These are phyloP conservation scores for Falciphora oryzae DNA, from an alignment of 2,329 filamentous ascomycete genomes.

Conservation along the genomic window DNA sequence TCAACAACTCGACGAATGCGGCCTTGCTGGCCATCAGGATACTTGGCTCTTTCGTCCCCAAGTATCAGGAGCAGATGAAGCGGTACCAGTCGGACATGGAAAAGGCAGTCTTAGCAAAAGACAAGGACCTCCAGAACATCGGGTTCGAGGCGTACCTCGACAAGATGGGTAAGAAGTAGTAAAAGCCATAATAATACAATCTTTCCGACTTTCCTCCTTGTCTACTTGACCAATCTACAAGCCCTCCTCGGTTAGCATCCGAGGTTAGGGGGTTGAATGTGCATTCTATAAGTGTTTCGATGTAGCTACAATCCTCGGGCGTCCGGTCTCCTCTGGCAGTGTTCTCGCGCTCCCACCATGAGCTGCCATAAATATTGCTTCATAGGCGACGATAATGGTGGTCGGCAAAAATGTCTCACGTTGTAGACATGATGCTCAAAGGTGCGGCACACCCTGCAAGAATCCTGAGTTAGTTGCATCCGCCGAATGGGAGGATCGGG, in stretches of 20 bases:
- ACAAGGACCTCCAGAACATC: slow-evolving; percentile 3
- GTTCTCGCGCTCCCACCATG: too few species aligned
- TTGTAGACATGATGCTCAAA: not conserved
- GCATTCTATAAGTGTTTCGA: too few species aligned
- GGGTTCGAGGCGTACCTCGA: slow-evolving; percentile 7
- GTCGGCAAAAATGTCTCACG: too few species aligned
- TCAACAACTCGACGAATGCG: slow-evolving; percentile 76
- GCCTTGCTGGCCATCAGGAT: slow-evolving; percentile 5
- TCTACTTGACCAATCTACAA: too few species aligned
- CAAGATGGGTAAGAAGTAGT: slow-evolving; percentile 23
- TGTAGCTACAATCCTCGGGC: too few species aligned
- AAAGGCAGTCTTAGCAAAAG: slow-evolving; percentile 6
- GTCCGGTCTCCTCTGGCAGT: too few species aligned
- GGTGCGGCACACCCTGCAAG: slow-evolving; percentile 56
- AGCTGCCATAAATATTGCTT: too few species aligned
- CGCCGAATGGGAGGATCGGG: not conserved
- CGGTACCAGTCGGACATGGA: slow-evolving; percentile 7
- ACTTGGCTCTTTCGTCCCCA: not conserved
- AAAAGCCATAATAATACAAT: slow-evolving; percentile 28
- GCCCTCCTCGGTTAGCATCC: too few species aligned
- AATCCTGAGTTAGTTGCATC: not conserved
- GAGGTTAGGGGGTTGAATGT: too few species aligned
- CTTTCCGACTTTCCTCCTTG: too few species aligned
- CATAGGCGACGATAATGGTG: too few species aligned
- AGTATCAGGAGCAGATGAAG: slow-evolving; percentile 8